A percentile compares a stretch with the other conserved stretches of the same genome.
Conservation (phyloP, 2,329 filamentous ascomycete species). For the Fusarium bulbicola region DNA sequence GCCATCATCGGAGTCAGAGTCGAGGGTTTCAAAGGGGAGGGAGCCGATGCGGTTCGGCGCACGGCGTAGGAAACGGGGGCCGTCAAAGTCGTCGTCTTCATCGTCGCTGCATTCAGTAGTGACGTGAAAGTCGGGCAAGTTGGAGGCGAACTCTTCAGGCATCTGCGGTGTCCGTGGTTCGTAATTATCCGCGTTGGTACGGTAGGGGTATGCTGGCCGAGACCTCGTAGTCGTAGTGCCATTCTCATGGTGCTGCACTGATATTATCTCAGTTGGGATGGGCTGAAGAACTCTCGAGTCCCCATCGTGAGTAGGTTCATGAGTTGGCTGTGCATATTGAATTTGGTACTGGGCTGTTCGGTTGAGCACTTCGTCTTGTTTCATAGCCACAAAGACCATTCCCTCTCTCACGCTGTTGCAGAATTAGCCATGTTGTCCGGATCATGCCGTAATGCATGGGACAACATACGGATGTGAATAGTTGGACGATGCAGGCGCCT, state of each 20-base stretch:
- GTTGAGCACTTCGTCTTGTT: constrained; percentile 76
- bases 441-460: constrained; percentile 12
- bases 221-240: constrained; percentile 59
- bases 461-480: constrained; percentile 85
- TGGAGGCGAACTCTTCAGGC: constrained; percentile 62
- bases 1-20: constrained; percentile 48
- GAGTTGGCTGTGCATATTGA: constrained; percentile 60
- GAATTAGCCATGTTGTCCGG: constrained; percentile 22
- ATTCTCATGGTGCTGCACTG: constrained; percentile 62
- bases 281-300: constrained; percentile 27
- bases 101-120: constrained; percentile 70
- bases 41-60: constrained; percentile 63
- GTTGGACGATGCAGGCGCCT: constrained; percentile 76
- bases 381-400: constrained; percentile 91
- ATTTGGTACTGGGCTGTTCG: constrained; percentile 81
- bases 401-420: constrained; percentile 81
- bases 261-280: constrained; percentile 53
- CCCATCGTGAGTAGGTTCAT: constrained; percentile 31
- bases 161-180: constrained; percentile 63
- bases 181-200: constrained; percentile 52
- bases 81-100: constrained; percentile 55
- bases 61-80: constrained; percentile 47
- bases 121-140: constrained; percentile 61
- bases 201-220: constrained; percentile 55
- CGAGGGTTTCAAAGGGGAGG: constrained; percentile 63